These are phyloP conservation scores for Fraxinus latifolia DNA, from an alignment of 305 asterid species.

Conservation along the genomic window DNA sequence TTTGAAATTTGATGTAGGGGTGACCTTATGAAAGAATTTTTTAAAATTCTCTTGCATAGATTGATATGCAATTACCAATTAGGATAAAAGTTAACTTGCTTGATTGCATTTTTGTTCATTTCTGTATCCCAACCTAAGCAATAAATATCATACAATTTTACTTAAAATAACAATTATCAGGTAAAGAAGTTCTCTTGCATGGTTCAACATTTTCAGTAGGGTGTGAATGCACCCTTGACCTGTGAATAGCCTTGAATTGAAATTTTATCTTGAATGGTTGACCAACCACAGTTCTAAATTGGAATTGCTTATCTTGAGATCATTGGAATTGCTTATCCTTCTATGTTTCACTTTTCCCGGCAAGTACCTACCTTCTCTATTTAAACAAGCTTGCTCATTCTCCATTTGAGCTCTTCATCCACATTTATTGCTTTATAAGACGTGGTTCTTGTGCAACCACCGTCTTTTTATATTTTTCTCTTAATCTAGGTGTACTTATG, in stretches of 20 bases:
- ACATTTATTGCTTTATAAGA: not conserved
- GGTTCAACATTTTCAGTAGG: not conserved
- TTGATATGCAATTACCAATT: not conserved
- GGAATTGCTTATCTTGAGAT: not conserved
- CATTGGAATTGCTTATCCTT: conserved; percentile 1
- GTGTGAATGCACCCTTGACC: conserved; percentile 13
- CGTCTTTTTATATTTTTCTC: not conserved
- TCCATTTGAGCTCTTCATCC: not conserved
- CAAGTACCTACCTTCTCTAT: not conserved
- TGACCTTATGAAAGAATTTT: not conserved
- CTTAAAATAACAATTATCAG: not conserved
- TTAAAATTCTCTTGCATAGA: not conserved
- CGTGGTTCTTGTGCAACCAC: not conserved
- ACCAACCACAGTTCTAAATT: not conserved
- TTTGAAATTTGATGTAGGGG: not conserved
- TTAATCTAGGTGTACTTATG: not conserved
- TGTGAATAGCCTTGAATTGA: conserved; percentile 1
- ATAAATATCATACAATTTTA: not conserved
- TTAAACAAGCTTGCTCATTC: not conserved
- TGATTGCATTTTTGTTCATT: conserved; percentile 1
- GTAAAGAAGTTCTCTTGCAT: not conserved
- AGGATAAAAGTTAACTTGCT: not conserved
- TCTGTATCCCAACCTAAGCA: conserved; percentile 1
- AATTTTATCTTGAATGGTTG: not conserved
- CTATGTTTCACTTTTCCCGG: not conserved